These are phyloP conservation scores for Puccinia hordei DNA, from an alignment of 1,284 basidiomycete genomes.

Conservation along the genomic window DNA sequence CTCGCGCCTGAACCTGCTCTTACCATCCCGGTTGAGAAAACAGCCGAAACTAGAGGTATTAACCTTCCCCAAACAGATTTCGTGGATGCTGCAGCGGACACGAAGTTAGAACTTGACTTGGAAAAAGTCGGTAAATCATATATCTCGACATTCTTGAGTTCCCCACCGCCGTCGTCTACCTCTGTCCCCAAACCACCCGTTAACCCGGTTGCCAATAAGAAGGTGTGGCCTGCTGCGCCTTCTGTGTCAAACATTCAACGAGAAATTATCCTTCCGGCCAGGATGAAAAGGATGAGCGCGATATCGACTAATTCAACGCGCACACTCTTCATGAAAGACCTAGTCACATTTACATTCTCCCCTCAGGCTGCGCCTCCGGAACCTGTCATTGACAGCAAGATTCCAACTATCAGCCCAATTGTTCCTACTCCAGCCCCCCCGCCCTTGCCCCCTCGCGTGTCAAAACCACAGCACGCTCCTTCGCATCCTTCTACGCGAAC, in stretches of 20 bases:
- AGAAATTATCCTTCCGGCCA: conserved; percentile 41
- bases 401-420: background rate
- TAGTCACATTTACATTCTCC: conserved; percentile 1
- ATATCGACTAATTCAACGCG: conserved; percentile 7
- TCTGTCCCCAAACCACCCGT: conserved; percentile 20
- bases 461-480: background rate
- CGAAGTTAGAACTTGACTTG: background rate
- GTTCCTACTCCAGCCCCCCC: background rate
- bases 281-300: conserved; percentile 37
- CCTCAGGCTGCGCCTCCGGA: background rate
- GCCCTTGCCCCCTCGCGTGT: background rate
- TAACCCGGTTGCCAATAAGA: background rate
- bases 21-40: background rate
- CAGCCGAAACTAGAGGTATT: background rate
- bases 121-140: conserved; percentile 3
- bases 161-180: conserved; percentile 34
- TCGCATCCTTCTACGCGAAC: background rate
- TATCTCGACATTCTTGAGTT: background rate
- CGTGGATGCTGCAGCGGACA: background rate
- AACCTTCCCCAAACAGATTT: background rate
- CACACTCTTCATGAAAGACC: conserved; percentile 17
- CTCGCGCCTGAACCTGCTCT: background rate
- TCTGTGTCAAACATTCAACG: conserved; percentile 39
- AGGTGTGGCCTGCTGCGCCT: conserved; percentile 14
- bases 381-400: background rate